These are phyloP conservation scores for Casuarina cunninghamiana DNA, from an alignment of 306 rosid species.

Conservation along the genomic window DNA sequence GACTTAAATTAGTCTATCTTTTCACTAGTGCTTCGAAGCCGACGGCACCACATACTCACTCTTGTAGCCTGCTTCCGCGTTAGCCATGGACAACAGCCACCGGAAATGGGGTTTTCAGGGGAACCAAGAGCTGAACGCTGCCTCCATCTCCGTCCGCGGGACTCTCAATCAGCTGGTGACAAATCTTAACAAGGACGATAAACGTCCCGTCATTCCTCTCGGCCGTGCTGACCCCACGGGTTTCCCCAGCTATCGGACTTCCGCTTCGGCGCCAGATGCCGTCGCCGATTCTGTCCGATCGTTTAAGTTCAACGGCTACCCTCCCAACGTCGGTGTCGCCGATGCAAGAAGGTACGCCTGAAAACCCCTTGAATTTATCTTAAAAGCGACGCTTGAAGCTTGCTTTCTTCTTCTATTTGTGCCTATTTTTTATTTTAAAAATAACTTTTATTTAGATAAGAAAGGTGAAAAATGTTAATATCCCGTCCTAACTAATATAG, in stretches of 20 bases:
- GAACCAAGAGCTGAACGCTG: slow-evolving; percentile 40
- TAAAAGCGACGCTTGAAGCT: too few species aligned
- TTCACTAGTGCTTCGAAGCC: too few species aligned
- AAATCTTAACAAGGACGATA: slow-evolving; percentile 28
- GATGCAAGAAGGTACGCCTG: slow-evolving; percentile 45
- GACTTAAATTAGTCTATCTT: too few species aligned
- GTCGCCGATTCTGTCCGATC: slow-evolving; percentile 39
- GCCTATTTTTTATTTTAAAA: too few species aligned
- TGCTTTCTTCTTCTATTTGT: too few species aligned
- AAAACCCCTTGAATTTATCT: not conserved
- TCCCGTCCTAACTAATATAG: too few species aligned
- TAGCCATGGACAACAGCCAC: slow-evolving; percentile 38
- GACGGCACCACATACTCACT: too few species aligned
- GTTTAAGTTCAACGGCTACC: slow-evolving; percentile 47
- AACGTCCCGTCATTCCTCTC: slow-evolving; percentile 31
- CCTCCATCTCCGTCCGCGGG: slow-evolving; percentile 52
- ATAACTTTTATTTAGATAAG: too few species aligned
- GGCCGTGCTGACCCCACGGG: slow-evolving; percentile 61
- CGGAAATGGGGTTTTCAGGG: slow-evolving; percentile 54
- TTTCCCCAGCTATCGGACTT: slow-evolving; percentile 33
- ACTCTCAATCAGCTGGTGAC: slow-evolving; percentile 28
- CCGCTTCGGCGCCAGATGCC: slow-evolving; percentile 35
- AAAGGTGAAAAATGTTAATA: too few species aligned
- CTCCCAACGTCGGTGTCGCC: slow-evolving; percentile 49
- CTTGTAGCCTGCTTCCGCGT: too few species aligned